phyloP scores from a whole-genome alignment of 2,329 filamentous ascomycete genomes.

The Bipolaris sorokiniana region DNA sequence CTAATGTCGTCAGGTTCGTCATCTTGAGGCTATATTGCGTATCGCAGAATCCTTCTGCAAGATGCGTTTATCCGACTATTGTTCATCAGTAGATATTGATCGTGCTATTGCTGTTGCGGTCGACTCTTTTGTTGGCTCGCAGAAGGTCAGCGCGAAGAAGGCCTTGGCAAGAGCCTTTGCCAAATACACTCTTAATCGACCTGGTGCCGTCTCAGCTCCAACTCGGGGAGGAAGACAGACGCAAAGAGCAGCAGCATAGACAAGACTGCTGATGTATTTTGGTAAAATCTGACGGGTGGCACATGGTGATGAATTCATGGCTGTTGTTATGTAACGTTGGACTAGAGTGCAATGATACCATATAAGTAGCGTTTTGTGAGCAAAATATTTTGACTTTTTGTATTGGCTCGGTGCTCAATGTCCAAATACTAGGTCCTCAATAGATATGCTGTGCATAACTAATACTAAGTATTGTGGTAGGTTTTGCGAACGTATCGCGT shows the following conservation, averaged over 20 bases:
- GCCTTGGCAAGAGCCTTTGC: slow-evolving; percentile 91
- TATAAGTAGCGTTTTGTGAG: slow-evolving; percentile 1
- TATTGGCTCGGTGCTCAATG: background rate
- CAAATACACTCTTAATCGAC: slow-evolving; percentile 72
- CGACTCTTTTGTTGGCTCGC: slow-evolving; percentile 92
- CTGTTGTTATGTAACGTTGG: slow-evolving; percentile 10
- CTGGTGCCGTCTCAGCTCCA: slow-evolving; percentile 49
- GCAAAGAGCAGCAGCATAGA: slow-evolving; percentile 38
- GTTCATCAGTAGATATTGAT: slow-evolving; percentile 87
- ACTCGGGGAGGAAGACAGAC: slow-evolving; percentile 35
- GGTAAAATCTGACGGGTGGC: slow-evolving; percentile 9
- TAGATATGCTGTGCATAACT: background rate
- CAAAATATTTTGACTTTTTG: background rate
- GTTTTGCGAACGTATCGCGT: background rate
- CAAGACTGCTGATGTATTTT: background rate
- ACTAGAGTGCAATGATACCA: slow-evolving; percentile 27
- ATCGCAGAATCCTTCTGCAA: slow-evolving; percentile 94
- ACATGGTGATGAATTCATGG: slow-evolving; percentile 5
- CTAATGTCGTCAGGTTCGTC: slow-evolving; percentile 74
- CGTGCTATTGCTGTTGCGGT: slow-evolving; percentile 96
- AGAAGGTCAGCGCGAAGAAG: slow-evolving; percentile 98
- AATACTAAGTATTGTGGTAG: background rate
- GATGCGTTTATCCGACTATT: slow-evolving; percentile 98
- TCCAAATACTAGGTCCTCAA: background rate
- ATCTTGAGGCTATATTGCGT: slow-evolving; percentile 96